Evolutionary conservation across 208 protist genomes (phyloP), one percentile per base, ranked within the genome.

Genomic region (Lotmaria passim): DNA sequence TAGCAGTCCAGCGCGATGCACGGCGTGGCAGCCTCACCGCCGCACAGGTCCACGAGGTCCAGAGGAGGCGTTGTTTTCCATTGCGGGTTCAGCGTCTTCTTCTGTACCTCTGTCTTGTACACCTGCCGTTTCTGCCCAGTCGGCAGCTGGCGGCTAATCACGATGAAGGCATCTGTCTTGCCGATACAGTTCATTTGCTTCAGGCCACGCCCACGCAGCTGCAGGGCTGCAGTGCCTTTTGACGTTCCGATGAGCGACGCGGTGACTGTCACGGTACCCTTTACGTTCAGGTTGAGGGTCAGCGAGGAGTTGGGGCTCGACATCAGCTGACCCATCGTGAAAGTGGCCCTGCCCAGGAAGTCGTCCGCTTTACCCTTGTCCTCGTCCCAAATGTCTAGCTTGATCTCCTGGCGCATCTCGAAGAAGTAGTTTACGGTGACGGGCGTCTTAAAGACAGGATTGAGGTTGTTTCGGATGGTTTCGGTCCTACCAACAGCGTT

Each of bases 141-240:
- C 0, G 68, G 61, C 15, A 82, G 52, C 11, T 58, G 47, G 28
- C 76, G 72, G 26, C 39, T 31, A 1, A 85, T 12, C 8, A 69
- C 10, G 26, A 85, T 61, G 52, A 67, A 79, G 11, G 69, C 59
- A 51, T 81, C 73, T 6, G 79, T 62, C 66, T 79, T 82, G 38
- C 68, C 50, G 44, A 86, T 68, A 19, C 76, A 15, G 39, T 80
- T 43, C 76, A 82, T 86, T 43, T 79, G 76, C 66, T 79, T 79
- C 14, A 82, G 69, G 24, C 72, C 44, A 0, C 67, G 53, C 12
- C 72, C 81, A 21, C 60, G 24, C 28, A 86, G 58, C 19, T 0
- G 44, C 19, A 77, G 30, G 0, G 53, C 17, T 17, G 69, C 59
- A 21, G 64, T 74, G 65, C 69, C 73, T 23, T 51, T 23, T 44